Evolutionary conservation across 2,329 filamentous ascomycete genomes (phyloP), one percentile per base, ranked within the genome.

Genomic region (Penicillium frequentans): DNA sequence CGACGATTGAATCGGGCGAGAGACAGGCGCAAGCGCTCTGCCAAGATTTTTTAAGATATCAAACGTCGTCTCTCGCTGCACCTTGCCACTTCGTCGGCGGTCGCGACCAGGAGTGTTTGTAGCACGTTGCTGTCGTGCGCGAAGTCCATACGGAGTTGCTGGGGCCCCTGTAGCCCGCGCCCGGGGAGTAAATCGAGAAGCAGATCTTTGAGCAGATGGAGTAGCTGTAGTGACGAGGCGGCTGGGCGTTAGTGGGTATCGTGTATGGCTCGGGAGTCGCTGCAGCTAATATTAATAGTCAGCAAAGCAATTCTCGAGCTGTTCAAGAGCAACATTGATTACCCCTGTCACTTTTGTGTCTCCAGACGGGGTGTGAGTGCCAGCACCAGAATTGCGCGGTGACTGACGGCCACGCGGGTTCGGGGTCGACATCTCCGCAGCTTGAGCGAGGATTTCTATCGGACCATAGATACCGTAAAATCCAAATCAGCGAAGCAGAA

Each of bases 101-200:
- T 81, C 75, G 13, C 80, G 77, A 33, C 73, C 75, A 21, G 82
- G 80, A 2, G 81, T 83, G 60, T 78, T 78, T 5, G 77, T 79
- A 13, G 80, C 80, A 63, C 82, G 81, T 63, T 82, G 79, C 68
- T 83, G 79, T 27, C 83, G 73, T 10, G 82, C 82, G 43, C 80
- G 76, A 55, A 84, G 77, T 26, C 81, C 81, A 74, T 84, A 80
- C 1, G 83, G 83, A 16, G 83, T 85, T 5, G 81, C 79, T 9
- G 82, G 82, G 16, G 77, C 77, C 19, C 63, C 70, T 46, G 52
- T 60, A 33, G 60, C 67, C 53, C 68, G 63, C 23, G 64, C 65
- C 37, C 73, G 68, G 26, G 75, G 73, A 31, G 73, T 77, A 43
- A 63, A 68, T 58, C 73, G 69, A 58, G 65, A 68, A 37, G 64